phyloP scores from a whole-genome alignment of 1,139 yeast species.

The Yarrowia galli region DNA sequence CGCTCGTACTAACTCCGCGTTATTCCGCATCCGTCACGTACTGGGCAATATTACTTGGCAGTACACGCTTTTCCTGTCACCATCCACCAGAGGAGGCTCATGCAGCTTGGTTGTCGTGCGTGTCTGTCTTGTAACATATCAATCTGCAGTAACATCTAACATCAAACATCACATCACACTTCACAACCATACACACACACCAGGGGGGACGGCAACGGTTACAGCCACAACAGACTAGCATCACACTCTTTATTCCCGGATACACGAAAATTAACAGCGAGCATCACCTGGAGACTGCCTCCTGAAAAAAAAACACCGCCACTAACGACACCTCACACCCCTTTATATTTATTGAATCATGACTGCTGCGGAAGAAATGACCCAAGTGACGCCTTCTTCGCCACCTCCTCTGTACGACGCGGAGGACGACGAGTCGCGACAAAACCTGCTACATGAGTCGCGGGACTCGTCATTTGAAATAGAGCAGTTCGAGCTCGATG shows the following conservation, averaged over 20 bases:
- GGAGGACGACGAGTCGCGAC: constrained; percentile 17
- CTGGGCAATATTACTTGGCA: not conserved
- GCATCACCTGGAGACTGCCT: not conserved
- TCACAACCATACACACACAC: not conserved
- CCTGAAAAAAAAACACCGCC: not conserved
- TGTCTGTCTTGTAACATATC: not conserved
- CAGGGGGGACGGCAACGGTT: constrained; percentile 11
- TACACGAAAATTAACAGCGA: not conserved
- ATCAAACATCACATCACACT: not conserved
- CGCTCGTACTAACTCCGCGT: not conserved
- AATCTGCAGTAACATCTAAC: not conserved
- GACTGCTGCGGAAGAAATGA: constrained; percentile 2
- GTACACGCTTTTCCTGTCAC: not conserved
- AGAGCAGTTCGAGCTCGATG: constrained; percentile 57
- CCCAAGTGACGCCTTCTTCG: constrained; percentile 11
- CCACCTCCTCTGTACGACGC: constrained; percentile 36
- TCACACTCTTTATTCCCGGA: constrained; percentile 12
- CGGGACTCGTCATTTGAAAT: constrained; percentile 44
- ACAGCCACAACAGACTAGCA: not conserved
- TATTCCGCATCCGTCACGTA: not conserved
- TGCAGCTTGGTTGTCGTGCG: constrained; percentile 1
- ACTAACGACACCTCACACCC: constrained; percentile 4
- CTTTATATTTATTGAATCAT: not conserved
- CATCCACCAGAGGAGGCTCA: not conserved
- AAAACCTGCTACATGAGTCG: constrained; percentile 24